A percentile compares a stretch with the other conserved stretches of the same genome.
phyloP scores from a whole-genome alignment of 495 filamentous ascomycete species.

The Echria macrotheca region DNA sequence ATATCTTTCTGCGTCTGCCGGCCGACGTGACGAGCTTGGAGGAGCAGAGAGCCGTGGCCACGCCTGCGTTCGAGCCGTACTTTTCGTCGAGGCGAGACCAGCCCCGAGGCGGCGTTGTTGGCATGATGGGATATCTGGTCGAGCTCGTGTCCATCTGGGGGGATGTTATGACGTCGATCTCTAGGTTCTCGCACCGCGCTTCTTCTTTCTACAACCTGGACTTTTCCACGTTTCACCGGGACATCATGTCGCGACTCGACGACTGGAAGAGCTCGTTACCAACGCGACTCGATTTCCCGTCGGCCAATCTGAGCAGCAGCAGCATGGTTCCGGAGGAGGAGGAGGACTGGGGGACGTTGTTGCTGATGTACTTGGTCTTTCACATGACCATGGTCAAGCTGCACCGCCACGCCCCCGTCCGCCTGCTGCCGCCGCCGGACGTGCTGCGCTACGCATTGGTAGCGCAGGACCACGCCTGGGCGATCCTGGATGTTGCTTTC shows the following conservation, averaged over 20 bases:
- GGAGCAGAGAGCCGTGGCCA: slow-evolving; percentile 42
- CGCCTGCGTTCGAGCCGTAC: slow-evolving; percentile 53
- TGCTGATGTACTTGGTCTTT: slow-evolving; percentile 58
- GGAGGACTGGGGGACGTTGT: slow-evolving; percentile 39
- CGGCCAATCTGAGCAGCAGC: slow-evolving; percentile 43
- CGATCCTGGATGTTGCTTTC: slow-evolving; percentile 19
- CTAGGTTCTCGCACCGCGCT: slow-evolving; percentile 48
- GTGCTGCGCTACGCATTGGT: slow-evolving; percentile 9
- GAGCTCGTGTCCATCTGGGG: slow-evolving; percentile 59
- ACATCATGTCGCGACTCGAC: slow-evolving; percentile 46
- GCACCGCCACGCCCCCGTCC: slow-evolving; percentile 47
- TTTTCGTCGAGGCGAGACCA: slow-evolving; percentile 22
- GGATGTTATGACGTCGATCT: slow-evolving; percentile 54
- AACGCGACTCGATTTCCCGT: slow-evolving; percentile 40
- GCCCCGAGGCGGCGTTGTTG: slow-evolving; percentile 27
- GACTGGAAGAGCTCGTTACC: slow-evolving; percentile 44
- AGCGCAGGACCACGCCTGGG: slow-evolving; percentile 18
- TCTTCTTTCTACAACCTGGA: slow-evolving; percentile 24
- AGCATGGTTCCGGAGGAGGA: too few relatives aligned
- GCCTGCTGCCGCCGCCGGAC: slow-evolving; percentile 6
- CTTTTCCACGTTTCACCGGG: slow-evolving; percentile 48
- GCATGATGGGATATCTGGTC: slow-evolving; percentile 55
- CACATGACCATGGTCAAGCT: slow-evolving; percentile 56
- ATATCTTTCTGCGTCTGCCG: slow-evolving; percentile 59
- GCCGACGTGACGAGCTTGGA: slow-evolving; percentile 55